phyloP scores from a whole-genome alignment of 2,329 filamentous ascomycete genomes.

The Colletotrichum neosansevieriae region DNA sequence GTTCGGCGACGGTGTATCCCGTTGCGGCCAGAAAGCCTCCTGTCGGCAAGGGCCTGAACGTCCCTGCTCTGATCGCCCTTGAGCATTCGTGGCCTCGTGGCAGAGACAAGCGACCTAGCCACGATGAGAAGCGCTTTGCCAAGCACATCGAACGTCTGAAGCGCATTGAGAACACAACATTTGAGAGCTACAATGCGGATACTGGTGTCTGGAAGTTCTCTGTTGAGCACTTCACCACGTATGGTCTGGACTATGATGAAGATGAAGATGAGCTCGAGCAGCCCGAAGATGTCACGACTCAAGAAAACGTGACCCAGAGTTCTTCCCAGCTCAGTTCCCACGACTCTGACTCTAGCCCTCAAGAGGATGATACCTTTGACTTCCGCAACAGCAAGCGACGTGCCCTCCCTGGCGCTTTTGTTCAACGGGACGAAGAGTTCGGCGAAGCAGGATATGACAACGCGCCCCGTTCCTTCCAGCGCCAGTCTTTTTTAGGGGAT shows the following conservation, averaged over 20 bases:
- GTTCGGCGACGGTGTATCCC: constrained; percentile 90
- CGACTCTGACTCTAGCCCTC: constrained; percentile 51
- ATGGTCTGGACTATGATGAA: constrained; percentile 86
- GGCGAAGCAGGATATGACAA: constrained; percentile 58
- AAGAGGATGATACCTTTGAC: constrained; percentile 68
- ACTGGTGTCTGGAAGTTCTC: constrained; percentile 91
- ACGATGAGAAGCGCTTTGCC: constrained; percentile 73
- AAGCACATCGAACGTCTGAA: constrained; percentile 88
- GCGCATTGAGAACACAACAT: constrained; percentile 83
- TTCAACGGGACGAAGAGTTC: constrained; percentile 67
- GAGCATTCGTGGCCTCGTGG: constrained; percentile 92
- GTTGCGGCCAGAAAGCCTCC: constrained; percentile 82
- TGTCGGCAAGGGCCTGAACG: constrained; percentile 89
- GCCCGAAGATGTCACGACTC: neutral
- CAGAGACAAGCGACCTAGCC: constrained; percentile 66
- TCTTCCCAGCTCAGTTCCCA: constrained; percentile 43
- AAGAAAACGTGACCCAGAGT: neutral
- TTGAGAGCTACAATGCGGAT: constrained; percentile 81
- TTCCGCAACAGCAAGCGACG: constrained; percentile 60
- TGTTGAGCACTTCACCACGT: constrained; percentile 97
- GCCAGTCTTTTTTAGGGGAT: constrained; percentile 91
- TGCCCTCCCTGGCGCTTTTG: constrained; percentile 84
- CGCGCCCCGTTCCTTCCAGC: constrained; percentile 49
- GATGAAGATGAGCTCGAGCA: constrained; percentile 69
- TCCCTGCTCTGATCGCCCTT: constrained; percentile 87